Evolutionary conservation across 768 basidiomycete species (phyloP).

Genomic region (Jaapia argillacea): DNA sequence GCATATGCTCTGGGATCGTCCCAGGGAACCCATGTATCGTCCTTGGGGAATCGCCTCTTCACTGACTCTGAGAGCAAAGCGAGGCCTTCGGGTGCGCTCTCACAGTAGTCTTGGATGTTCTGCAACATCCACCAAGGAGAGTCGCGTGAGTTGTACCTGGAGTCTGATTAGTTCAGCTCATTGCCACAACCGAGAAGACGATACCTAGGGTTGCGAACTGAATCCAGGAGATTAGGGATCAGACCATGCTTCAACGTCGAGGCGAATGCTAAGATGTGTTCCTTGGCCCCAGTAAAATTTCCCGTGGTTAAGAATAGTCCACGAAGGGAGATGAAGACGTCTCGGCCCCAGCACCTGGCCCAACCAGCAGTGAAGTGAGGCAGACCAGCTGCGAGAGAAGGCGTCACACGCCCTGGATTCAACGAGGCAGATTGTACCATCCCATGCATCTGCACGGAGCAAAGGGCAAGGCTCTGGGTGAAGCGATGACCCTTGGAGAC

Average conservation of each 20-base stretch:
- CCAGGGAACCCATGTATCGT: slow-evolving; percentile 93
- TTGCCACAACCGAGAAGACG: background rate
- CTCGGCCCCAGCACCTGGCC: slow-evolving; percentile 97
- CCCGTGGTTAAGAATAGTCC: slow-evolving; percentile 94
- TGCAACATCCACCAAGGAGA: slow-evolving; percentile 99
- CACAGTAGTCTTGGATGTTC: slow-evolving; percentile 91
- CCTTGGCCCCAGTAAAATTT: slow-evolving; percentile 73
- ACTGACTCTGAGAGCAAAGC: slow-evolving; percentile 72
- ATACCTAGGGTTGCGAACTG: slow-evolving; percentile 72
- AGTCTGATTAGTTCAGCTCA: background rate
- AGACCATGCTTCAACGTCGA: slow-evolving; percentile 92
- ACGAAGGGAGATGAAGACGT: slow-evolving; percentile 87
- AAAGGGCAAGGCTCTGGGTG: slow-evolving; percentile 83
- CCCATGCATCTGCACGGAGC: slow-evolving; percentile 85
- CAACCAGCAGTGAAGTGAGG: slow-evolving; percentile 91
- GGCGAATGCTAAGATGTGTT: slow-evolving; percentile 88
- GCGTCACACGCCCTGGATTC: slow-evolving; percentile 54
- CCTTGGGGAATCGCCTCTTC: slow-evolving; percentile 88
- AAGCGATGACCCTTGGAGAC: slow-evolving; percentile 78
- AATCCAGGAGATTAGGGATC: slow-evolving; percentile 94
- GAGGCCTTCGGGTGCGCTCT: slow-evolving; percentile 75
- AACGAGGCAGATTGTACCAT: slow-evolving; percentile 85
- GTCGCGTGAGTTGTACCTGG: slow-evolving; percentile 90
- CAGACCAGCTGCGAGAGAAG: slow-evolving; percentile 88
- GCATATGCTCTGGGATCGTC: slow-evolving; percentile 78